Evolutionary conservation across 2,329 filamentous ascomycete genomes (phyloP).

Genomic region (Pseudogymnoascus sp.): DNA sequence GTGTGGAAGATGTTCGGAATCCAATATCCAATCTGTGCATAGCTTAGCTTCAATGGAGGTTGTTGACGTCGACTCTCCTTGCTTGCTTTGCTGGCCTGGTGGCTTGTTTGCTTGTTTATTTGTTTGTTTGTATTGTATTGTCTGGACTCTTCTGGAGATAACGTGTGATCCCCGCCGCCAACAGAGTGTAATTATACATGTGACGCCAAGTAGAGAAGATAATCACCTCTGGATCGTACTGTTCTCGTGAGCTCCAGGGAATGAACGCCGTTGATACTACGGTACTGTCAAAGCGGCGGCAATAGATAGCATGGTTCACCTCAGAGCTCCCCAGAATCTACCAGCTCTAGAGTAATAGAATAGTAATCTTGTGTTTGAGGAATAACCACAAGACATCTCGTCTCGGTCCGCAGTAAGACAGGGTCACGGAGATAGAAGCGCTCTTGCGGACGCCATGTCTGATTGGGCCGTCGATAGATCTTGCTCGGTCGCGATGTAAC

Average conservation of each 20-base stretch:
- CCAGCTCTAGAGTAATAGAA: background rate
- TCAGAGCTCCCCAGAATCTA: background rate
- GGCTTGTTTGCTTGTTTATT: background rate
- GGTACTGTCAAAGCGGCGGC: constrained; percentile 1
- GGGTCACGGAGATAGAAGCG: constrained; percentile 4
- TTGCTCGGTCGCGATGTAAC: background rate
- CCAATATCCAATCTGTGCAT: constrained; percentile 3
- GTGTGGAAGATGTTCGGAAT: constrained; percentile 1
- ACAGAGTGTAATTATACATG: background rate
- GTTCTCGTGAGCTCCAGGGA: background rate
- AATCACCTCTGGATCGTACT: background rate
- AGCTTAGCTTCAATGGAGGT: background rate
- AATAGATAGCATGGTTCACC: background rate
- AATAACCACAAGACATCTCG: background rate
- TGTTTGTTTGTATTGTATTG: constrained; percentile 4
- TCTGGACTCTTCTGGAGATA: background rate
- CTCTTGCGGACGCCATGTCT: background rate
- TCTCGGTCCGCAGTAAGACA: constrained; percentile 6
- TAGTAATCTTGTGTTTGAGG: background rate
- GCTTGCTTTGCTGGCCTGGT: background rate
- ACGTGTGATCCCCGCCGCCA: background rate
- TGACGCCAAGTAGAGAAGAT: background rate
- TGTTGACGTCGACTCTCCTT: background rate
- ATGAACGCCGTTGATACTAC: background rate
- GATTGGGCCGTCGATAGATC: background rate